These are phyloP conservation scores for Helianthus tuberosus DNA, from an alignment of 129 eudicot species.

Conservation along the genomic window DNA sequence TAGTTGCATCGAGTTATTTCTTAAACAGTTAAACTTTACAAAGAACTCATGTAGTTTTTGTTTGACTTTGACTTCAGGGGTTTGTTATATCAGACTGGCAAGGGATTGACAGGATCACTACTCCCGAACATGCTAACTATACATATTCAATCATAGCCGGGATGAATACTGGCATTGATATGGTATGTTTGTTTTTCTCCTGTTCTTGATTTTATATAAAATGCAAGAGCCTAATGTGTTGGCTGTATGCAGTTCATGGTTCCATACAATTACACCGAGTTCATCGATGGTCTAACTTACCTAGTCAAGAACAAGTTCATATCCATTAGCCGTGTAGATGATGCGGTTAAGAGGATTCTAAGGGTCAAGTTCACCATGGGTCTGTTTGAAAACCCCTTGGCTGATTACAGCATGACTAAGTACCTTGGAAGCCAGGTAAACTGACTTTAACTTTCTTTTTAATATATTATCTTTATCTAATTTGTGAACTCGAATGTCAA, in stretches of 20 bases:
- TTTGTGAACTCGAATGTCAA: slow-evolving; percentile 7
- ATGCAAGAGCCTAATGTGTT: not conserved
- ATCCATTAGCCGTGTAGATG: slow-evolving; percentile 71
- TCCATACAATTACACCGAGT: slow-evolving; percentile 65
- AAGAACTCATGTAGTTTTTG: not conserved
- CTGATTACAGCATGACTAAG: slow-evolving; percentile 63
- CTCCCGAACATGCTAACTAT: slow-evolving; percentile 62
- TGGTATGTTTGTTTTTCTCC: slow-evolving; percentile 33
- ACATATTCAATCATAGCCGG: slow-evolving; percentile 52
- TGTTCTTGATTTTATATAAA: not conserved
- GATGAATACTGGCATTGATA: slow-evolving; percentile 63
- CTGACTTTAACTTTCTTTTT: not conserved
- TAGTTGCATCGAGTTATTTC: not conserved
- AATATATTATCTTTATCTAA: slow-evolving; percentile 1
- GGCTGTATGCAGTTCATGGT: slow-evolving; percentile 66
- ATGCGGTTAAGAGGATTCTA: slow-evolving; percentile 71
- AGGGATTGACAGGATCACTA: slow-evolving; percentile 61
- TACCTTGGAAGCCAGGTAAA: slow-evolving; percentile 67
- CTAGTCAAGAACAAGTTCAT: slow-evolving; percentile 55
- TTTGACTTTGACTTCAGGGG: slow-evolving; percentile 42
- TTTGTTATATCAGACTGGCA: slow-evolving; percentile 64
- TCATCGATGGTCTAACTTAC: slow-evolving; percentile 41
- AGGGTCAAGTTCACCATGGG: slow-evolving; percentile 77
- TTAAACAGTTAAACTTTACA: not conserved
- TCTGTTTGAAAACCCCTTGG: slow-evolving; percentile 71